A percentile compares a stretch with the other conserved stretches of the same genome.
These are phyloP conservation scores for Verbena officinalis DNA, from an alignment of 257 asterid genomes.

Conservation along the genomic window DNA sequence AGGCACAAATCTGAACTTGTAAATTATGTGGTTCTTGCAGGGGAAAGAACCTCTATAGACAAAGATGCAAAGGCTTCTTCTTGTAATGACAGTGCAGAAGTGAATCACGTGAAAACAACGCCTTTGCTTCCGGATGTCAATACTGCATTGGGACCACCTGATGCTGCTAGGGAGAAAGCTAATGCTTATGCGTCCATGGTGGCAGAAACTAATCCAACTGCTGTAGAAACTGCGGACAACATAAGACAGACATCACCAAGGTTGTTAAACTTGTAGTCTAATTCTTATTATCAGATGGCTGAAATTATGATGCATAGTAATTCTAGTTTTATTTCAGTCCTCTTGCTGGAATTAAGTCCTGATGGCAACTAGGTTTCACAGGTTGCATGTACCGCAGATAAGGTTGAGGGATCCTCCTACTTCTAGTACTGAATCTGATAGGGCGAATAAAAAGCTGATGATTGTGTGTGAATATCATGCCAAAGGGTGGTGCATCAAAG, in stretches of 20 bases:
- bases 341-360: slow-evolving; percentile 36
- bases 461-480: slow-evolving; percentile 71
- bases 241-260: slow-evolving; percentile 46
- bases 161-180: slow-evolving; percentile 42
- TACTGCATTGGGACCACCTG: slow-evolving; percentile 30
- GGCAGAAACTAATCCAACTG: slow-evolving; percentile 38
- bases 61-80: slow-evolving; percentile 41
- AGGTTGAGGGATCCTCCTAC: slow-evolving; percentile 52
- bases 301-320: slow-evolving; percentile 26
- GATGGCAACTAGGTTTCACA: slow-evolving; percentile 52
- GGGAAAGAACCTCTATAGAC: slow-evolving; percentile 38
- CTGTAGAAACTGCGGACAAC: slow-evolving; percentile 37
- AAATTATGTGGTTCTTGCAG: slow-evolving; percentile 63
- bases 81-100: slow-evolving; percentile 36
- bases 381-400: slow-evolving; percentile 52
- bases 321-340: slow-evolving; percentile 32
- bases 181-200: slow-evolving; percentile 25
- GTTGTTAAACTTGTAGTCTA: slow-evolving; percentile 51
- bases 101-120: slow-evolving; percentile 31
- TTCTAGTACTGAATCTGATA: slow-evolving; percentile 43
- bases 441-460: slow-evolving; percentile 57
- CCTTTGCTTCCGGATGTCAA: slow-evolving; percentile 38
- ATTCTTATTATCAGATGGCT: slow-evolving; percentile 17
- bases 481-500: slow-evolving; percentile 95
- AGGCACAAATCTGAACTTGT: slow-evolving; percentile 26